phyloP scores from a whole-genome alignment of 2,329 filamentous ascomycete species.

The Penicillium capsulatum region DNA sequence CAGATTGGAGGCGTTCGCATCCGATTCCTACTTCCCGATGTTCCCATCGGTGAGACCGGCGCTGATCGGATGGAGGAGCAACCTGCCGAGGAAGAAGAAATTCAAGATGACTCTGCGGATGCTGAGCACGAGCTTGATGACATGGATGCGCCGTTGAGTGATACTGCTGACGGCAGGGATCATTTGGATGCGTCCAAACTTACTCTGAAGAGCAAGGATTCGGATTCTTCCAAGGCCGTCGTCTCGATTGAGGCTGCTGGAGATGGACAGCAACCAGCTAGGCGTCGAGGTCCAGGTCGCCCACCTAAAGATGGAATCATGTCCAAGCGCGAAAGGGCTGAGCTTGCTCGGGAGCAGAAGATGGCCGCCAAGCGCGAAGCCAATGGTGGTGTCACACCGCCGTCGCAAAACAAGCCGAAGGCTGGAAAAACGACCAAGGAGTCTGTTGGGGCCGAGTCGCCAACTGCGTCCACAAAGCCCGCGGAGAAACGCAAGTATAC shows the following conservation, averaged over 20 bases:
- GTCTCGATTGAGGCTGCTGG: conserved; percentile 33
- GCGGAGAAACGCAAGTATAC: conserved; percentile 47
- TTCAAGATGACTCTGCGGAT: conserved; percentile 34
- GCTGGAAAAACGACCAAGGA: conserved; percentile 31
- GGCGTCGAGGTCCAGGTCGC: conserved; percentile 54
- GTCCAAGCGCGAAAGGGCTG: conserved; percentile 59
- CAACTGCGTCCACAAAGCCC: conserved; percentile 33
- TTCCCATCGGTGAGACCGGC: conserved; percentile 46
- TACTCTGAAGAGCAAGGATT: conserved; percentile 29
- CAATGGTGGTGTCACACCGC: conserved; percentile 46
- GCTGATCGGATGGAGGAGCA: conserved; percentile 46
- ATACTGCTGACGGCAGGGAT: conserved; percentile 28
- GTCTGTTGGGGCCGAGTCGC: conserved; percentile 33
- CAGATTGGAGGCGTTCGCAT: conserved; percentile 57
- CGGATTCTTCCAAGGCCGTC: conserved; percentile 24
- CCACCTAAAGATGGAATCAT: conserved; percentile 65
- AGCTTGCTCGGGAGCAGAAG: conserved; percentile 52
- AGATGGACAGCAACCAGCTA: conserved; percentile 39
- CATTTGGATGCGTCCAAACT: conserved; percentile 27
- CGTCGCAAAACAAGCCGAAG: conserved; percentile 31
- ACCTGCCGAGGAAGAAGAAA: conserved; percentile 32
- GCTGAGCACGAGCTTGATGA: conserved; percentile 42
- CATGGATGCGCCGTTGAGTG: conserved; percentile 22
- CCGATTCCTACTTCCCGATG: conserved; percentile 53
- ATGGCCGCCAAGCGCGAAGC: conserved; percentile 46